phyloP scores from a whole-genome alignment of 108 stramenopile species.

The Aurantiochytrium sp. region DNA sequence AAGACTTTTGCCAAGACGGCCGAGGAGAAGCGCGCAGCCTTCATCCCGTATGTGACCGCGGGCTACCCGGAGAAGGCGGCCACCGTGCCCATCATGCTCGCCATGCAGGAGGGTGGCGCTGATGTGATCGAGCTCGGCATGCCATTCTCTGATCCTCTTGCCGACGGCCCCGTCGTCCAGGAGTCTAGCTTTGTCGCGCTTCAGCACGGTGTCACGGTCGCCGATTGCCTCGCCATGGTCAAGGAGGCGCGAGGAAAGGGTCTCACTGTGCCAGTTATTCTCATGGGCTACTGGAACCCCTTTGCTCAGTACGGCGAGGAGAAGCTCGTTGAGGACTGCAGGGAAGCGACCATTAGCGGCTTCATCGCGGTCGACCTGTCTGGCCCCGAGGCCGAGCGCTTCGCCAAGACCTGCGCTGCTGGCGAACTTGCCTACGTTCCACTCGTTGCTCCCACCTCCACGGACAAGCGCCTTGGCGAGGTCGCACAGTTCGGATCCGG shows the following conservation, averaged over 20 bases:
- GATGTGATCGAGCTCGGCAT: constrained; percentile 91
- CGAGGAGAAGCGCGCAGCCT: constrained; percentile 9
- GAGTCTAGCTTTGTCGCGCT: constrained; percentile 88
- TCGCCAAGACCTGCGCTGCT: constrained; percentile 59
- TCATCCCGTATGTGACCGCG: constrained; percentile 19
- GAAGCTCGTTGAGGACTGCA: constrained; percentile 66
- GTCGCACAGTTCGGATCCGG: constrained; percentile 55
- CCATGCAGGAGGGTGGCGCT: constrained; percentile 88
- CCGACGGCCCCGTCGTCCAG: constrained; percentile 94
- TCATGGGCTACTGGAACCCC: constrained; percentile 98
- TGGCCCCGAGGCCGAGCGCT: constrained; percentile 70
- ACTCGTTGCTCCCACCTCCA: constrained; percentile 87
- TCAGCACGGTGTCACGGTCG: constrained; percentile 67
- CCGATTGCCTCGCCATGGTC: constrained; percentile 74
- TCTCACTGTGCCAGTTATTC: constrained; percentile 88
- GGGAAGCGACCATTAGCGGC: constrained; percentile 72
- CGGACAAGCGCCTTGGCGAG: constrained; percentile 77
- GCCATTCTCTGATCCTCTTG: constrained; percentile 98
- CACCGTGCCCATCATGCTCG: constrained; percentile 84
- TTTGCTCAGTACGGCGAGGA: constrained; percentile 88
- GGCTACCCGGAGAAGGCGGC: constrained; percentile 51
- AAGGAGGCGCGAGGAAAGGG: constrained; percentile 72
- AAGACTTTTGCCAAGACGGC: not conserved
- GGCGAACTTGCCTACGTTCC: constrained; percentile 84
- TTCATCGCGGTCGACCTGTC: constrained; percentile 97